Evolutionary conservation across 179 eudicot species (phyloP).

Genomic region (Kewa caespitosa): DNA sequence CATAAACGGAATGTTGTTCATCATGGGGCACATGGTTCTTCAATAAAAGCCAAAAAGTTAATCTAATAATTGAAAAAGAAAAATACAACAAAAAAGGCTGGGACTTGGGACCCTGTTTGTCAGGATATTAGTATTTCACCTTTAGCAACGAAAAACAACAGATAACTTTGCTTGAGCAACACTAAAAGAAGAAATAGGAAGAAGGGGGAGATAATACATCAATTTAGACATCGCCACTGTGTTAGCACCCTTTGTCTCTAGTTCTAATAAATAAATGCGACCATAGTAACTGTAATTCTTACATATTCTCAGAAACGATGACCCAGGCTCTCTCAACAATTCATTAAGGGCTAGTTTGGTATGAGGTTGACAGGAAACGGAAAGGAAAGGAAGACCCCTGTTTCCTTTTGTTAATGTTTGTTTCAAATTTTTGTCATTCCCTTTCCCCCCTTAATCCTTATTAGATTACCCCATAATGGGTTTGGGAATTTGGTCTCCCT

Average conservation of each 20-base stretch:
- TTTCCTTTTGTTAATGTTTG: background rate
- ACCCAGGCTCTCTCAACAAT: background rate
- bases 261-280: background rate
- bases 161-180: background rate
- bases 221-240: background rate
- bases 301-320: background rate
- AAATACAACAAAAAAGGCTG: background rate
- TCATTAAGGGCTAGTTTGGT: no score
- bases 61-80: background rate
- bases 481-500: background rate
- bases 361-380: no score
- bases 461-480: background rate
- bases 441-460: background rate
- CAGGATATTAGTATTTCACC: background rate
- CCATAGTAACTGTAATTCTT: background rate
- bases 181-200: background rate
- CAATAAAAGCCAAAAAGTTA: background rate
- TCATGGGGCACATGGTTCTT: background rate
- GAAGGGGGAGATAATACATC: background rate
- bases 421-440: background rate
- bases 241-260: background rate
- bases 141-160: background rate
- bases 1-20: background rate
- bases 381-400: no score
- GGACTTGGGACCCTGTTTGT: background rate